Evolutionary conservation across 352 stramenopile genomes (phyloP), one percentile per base, ranked within the genome.

Genomic region (Phytopythium oedochilum): DNA sequence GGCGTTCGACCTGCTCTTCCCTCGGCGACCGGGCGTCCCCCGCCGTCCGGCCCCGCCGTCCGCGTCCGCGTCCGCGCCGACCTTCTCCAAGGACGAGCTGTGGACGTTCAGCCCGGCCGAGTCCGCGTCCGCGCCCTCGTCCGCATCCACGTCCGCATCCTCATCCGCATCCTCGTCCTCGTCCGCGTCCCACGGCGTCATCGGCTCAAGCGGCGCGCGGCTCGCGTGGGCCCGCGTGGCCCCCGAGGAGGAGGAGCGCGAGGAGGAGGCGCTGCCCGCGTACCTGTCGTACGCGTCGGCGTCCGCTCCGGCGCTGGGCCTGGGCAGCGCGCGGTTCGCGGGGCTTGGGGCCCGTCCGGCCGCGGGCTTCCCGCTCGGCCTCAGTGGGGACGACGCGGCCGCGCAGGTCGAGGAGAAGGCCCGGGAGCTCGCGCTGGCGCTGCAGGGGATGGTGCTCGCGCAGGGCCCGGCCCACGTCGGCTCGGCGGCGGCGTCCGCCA

Each of bases 221-320:
- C 61, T 77, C 34, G 68, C 85, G n/a, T 88, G 78, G 78, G 83
- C 73, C 57, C 73, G 78, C 53, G 73, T 81, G 71, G 78, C 71
- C 43, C 69, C 73, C 0, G 75, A 78, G 31, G 79, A 89, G 56
- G 79, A 89, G 52, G 79, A 89, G 53, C 70, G 76, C 32, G 76
- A 88, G 45, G 79, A 89, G 55, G 79, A 89, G 54, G 79, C 79
- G 20, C 57, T 89, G 22, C 79, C 79, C 2, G 83, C 79, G 29
- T 89, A 89, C 45, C 56, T 89, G 26, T 88, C 79, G 36, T 89
- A 89, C 50, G 59, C 86, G 26, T 70, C 83, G 45, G 69, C 75
- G n/a, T n/a, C n/a, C n/a, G n/a, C n/a, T n/a, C n/a, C n/a, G n/a
- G n/a, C n/a, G n/a, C n/a, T n/a, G n/a, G n/a, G n/a, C n/a, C n/a